Conservation (phyloP, 805 yeast genomes). For the Ogataea trehaloabstinens region DNA sequence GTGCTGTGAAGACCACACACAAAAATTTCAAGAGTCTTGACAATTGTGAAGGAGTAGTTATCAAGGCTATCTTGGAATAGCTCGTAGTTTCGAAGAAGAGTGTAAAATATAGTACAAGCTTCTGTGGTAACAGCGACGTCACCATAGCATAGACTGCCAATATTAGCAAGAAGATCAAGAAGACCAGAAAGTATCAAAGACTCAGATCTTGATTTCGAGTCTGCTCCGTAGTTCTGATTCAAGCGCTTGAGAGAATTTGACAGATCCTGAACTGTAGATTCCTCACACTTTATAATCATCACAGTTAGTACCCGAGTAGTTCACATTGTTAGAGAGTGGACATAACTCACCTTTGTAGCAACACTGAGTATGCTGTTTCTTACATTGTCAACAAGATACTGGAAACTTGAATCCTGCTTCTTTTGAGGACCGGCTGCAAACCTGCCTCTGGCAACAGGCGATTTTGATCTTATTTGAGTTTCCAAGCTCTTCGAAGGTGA, state of each 20-base stretch:
- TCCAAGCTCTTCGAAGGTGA: slow-evolving; percentile 11
- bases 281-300: slow-evolving; percentile 14
- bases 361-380: slow-evolving; percentile 5
- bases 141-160: slow-evolving; percentile 9
- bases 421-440: slow-evolving; percentile 11
- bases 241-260: slow-evolving; percentile 13
- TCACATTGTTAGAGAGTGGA: slow-evolving; percentile 2
- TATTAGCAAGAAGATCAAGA: slow-evolving; percentile 8
- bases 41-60: slow-evolving; percentile 5
- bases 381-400: slow-evolving; percentile 16
- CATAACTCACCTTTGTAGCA: slow-evolving; percentile 14
- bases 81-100: slow-evolving; percentile 13
- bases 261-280: slow-evolving; percentile 9
- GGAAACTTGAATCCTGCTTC: slow-evolving; percentile 20
- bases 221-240: slow-evolving; percentile 17
- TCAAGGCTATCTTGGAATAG: slow-evolving; percentile 15
- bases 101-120: slow-evolving; percentile 9
- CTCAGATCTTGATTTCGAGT: slow-evolving; percentile 11
- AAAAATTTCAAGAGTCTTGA: slow-evolving; percentile 10
- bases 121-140: slow-evolving; percentile 14
- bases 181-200: slow-evolving; percentile 12
- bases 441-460: slow-evolving; percentile 7
- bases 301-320: too few species aligned
- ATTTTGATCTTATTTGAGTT: slow-evolving; percentile 2
- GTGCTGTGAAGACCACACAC: slow-evolving; percentile 10